Conservation (phyloP, 108 stramenopile species). For the Cylindrotheca closterium region DNA sequence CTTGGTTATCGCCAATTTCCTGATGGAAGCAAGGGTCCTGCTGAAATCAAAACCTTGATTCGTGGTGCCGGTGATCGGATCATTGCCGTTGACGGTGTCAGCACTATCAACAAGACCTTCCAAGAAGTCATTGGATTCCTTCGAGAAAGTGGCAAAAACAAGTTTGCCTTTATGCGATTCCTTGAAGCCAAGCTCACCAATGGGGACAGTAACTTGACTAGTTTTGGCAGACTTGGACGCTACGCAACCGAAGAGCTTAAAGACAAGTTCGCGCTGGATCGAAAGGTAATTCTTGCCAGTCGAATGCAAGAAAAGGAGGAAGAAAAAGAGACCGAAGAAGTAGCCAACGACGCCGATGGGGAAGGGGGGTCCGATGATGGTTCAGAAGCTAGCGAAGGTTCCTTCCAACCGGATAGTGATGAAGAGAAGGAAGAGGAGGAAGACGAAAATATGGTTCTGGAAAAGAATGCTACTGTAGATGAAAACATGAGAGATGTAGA, state of each 20-base stretch:
- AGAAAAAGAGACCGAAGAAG: conserved; percentile 39
- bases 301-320: conserved; percentile 23
- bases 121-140: conserved; percentile 73
- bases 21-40: conserved; percentile 69
- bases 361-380: conserved; percentile 57
- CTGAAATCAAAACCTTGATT: conserved; percentile 64
- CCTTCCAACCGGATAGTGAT: conserved; percentile 77
- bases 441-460: not conserved
- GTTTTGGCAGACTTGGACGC: conserved; percentile 64
- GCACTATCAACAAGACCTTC: conserved; percentile 77
- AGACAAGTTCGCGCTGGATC: conserved; percentile 61
- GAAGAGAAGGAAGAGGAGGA: conserved; percentile 57
- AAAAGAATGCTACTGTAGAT: not conserved
- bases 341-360: conserved; percentile 33
- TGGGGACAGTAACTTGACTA: conserved; percentile 58
- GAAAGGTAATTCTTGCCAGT: conserved; percentile 67
- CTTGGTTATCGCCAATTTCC: conserved; percentile 67
- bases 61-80: conserved; percentile 73
- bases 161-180: conserved; percentile 78
- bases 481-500: conserved; percentile 6
- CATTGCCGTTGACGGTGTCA: conserved; percentile 80
- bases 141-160: conserved; percentile 56
- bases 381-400: conserved; percentile 62
- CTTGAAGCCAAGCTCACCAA: conserved; percentile 38
- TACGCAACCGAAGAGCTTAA: conserved; percentile 55